Base-by-base conservation (phyloP, 208 protist species). In the Acanthamoeba quina region DNA sequence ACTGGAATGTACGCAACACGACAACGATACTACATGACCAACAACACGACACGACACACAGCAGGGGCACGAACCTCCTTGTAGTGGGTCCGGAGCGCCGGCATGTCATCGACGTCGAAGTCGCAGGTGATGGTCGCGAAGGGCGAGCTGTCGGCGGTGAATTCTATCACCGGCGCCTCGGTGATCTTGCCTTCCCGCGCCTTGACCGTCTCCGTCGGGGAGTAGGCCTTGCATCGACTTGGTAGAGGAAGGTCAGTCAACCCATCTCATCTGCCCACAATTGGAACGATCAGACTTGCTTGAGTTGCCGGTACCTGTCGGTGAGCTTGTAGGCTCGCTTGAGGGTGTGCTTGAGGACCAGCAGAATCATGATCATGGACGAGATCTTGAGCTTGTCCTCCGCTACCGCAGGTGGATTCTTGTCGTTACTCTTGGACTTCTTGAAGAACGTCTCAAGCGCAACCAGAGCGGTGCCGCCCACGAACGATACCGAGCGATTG, bases 371-470 rank as follows among this genome's bases (percentile, higher is more conserved):
- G 29, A 80, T 66, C 68, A 82, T 93, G 15, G 89, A 47, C 7
- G 89, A 74, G 21, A 19, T 93, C 89, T 82, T 93, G 89, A 93
- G 37, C 41, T 82, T 56, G 11, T 93, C 68, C 44, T 93, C 66
- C 88, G 26, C 15, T 4, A 82, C 68, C 7, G 89, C 49, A 9
- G 68, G 11, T 13, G 19, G 19, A n/a, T 68, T 44, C 17, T n/a
- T 34, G 47, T 11, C 19, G n/a, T 26, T 11, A 5, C 21, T 3
- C 58, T 74, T 82, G 15, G 66, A 19, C 11, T 49, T 82, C 49
- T 58, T 82, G 89, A 82, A 82, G 34, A 64, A 93, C 13, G 21
- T 41, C 89, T 93, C 34, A 26, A 93, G 89, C 11, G 29, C 13
- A 21, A 64, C 41, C 37, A 93, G 64, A 41, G 31, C 49, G 1